Percentiles rank a stretch among this genome's conserved stretches.
Conservation (phyloP, 2,329 filamentous ascomycete genomes). For the Fusarium circinatum region DNA sequence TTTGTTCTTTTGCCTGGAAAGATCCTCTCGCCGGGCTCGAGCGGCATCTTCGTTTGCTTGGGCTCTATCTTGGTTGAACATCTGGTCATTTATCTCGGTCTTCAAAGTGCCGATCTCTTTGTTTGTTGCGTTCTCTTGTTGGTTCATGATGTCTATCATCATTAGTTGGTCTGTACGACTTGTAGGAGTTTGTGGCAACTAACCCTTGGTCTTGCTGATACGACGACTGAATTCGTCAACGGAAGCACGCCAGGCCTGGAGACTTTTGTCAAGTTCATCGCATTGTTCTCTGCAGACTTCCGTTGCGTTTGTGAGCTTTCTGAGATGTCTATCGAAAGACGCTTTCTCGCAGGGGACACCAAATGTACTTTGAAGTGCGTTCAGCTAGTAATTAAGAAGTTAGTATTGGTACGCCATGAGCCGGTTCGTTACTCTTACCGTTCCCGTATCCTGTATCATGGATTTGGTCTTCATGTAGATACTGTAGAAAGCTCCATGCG, state of each 20-base stretch:
- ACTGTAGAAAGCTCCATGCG: not conserved
- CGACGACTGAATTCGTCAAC: not conserved
- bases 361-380: not conserved
- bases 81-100: not conserved
- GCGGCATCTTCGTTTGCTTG: not conserved
- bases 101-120: not conserved
- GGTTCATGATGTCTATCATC: not conserved
- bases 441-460: not conserved
- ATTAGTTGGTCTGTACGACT: not conserved
- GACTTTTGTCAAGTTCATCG: not conserved
- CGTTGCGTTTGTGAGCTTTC: not conserved
- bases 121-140: not conserved
- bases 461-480: not conserved
- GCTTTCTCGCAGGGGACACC: not conserved
- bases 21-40: not conserved
- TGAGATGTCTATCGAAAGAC: not conserved
- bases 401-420: too few relatives aligned
- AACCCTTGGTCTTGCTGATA: not conserved
- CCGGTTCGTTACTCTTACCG: not conserved
- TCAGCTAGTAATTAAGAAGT: not conserved
- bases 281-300: not conserved
- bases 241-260: not conserved
- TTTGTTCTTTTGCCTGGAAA: not conserved
- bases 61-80: not conserved
- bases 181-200: not conserved